A percentile compares a stretch with the other conserved stretches of the same genome.
phyloP scores from a whole-genome alignment of 2,329 filamentous ascomycete genomes.

The Aspergillus neotritici region DNA sequence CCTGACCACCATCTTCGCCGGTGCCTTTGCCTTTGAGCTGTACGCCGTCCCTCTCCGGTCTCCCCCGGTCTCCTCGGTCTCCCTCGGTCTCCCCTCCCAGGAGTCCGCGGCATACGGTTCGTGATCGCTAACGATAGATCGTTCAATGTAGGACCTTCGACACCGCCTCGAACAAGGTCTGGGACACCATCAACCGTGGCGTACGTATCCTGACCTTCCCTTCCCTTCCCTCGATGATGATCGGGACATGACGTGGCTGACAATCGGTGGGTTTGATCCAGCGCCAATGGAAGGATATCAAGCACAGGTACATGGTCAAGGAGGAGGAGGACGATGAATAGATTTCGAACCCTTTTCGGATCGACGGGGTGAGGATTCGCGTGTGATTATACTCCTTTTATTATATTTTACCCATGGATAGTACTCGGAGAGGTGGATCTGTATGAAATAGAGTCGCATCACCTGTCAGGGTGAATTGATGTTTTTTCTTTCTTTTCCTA shows the following conservation, averaged over 20 bases:
- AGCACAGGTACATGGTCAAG: constrained; percentile 73
- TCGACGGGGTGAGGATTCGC: constrained; percentile 2
- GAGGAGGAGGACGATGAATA: constrained; percentile 56
- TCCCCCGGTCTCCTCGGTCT: not conserved
- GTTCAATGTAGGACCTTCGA: constrained; percentile 66
- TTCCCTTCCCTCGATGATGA: not conserved
- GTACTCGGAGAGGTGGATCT: constrained; percentile 9
- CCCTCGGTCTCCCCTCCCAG: too few species aligned
- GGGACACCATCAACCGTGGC: constrained; percentile 86
- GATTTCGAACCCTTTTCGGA: constrained; percentile 16
- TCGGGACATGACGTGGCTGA: not conserved
- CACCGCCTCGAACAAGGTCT: constrained; percentile 72
- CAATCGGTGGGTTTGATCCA: constrained; percentile 36
- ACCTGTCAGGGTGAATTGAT: not conserved
- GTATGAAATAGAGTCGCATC: constrained; percentile 19
- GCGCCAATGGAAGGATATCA: constrained; percentile 99
- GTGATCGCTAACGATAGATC: constrained; percentile 14
- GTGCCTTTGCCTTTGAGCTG: constrained; percentile 91
- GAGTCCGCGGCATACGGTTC: too few species aligned
- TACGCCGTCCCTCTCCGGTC: constrained; percentile 47
- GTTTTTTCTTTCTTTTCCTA: not conserved
- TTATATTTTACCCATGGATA: constrained; percentile 12
- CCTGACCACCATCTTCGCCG: constrained; percentile 76
- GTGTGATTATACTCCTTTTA: constrained; percentile 1
- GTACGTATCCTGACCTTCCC: constrained; percentile 53